Evolutionary conservation across 2,329 filamentous ascomycete species (phyloP).

Genomic region (Didymella sp.): DNA sequence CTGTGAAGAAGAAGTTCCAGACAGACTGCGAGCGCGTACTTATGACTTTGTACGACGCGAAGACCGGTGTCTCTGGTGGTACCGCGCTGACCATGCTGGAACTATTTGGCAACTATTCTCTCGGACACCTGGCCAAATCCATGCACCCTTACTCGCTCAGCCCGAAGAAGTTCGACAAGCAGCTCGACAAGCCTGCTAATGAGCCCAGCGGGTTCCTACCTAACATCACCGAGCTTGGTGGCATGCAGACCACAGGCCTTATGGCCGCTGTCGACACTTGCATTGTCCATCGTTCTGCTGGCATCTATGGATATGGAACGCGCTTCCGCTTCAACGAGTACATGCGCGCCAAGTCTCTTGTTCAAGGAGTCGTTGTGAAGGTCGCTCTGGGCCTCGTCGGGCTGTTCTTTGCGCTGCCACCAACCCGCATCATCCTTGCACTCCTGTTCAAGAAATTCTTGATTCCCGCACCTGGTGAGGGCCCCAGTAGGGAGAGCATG

Average conservation of each 20-base stretch:
- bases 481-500: slow-evolving; percentile 57
- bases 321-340: slow-evolving; percentile 66
- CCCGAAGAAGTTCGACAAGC: slow-evolving; percentile 51
- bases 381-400: slow-evolving; percentile 55
- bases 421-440: slow-evolving; percentile 55
- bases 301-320: slow-evolving; percentile 63
- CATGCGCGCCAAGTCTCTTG: slow-evolving; percentile 58
- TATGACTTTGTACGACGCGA: slow-evolving; percentile 61
- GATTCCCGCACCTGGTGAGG: slow-evolving; percentile 39
- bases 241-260: slow-evolving; percentile 62
- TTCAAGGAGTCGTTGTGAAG: slow-evolving; percentile 60
- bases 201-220: slow-evolving; percentile 55
- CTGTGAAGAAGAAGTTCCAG: slow-evolving; percentile 60
- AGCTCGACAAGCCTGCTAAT: slow-evolving; percentile 33
- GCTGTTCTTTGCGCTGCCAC: slow-evolving; percentile 58
- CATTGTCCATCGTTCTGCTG: slow-evolving; percentile 67
- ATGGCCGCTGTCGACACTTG: slow-evolving; percentile 61
- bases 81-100: slow-evolving; percentile 70
- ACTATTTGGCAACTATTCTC: slow-evolving; percentile 57
- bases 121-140: slow-evolving; percentile 56
- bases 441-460: slow-evolving; percentile 41
- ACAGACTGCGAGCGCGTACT: slow-evolving; percentile 60
- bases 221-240: slow-evolving; percentile 64
- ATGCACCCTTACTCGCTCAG: slow-evolving; percentile 61
- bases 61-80: slow-evolving; percentile 60